Conservation (phyloP, 2,329 filamentous ascomycete genomes). For the Colletotrichum sp. region DNA sequence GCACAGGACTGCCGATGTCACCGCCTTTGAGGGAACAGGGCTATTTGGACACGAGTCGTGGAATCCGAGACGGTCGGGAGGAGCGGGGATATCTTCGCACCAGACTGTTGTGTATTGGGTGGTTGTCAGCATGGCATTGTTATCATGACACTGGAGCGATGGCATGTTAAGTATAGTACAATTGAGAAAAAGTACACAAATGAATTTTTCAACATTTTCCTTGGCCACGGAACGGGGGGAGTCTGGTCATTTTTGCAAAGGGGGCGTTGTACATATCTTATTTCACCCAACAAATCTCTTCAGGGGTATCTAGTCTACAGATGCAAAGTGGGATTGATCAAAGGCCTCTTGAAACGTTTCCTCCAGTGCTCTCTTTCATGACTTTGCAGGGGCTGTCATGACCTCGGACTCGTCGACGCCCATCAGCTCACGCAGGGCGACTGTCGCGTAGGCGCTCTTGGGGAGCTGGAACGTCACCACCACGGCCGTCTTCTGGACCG, state of each 20-base stretch:
- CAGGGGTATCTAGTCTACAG: constrained; percentile 21
- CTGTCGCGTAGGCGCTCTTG: constrained; percentile 83
- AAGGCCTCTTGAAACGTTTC: background rate
- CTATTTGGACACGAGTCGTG: background rate
- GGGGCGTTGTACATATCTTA: constrained; percentile 5
- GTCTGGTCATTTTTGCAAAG: background rate
- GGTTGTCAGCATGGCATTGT: background rate
- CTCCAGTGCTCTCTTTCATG: background rate
- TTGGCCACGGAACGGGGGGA: background rate
- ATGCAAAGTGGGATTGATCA: background rate
- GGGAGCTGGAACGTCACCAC: constrained; percentile 78
- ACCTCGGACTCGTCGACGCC: constrained; percentile 33
- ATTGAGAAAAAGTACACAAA: background rate
- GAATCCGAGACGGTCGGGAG: background rate
- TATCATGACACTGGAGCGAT: background rate
- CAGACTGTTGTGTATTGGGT: background rate
- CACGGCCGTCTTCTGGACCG: constrained; percentile 62
- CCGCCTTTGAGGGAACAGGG: background rate
- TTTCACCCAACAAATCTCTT: background rate
- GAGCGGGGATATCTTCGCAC: background rate
- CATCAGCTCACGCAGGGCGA: constrained; percentile 81
- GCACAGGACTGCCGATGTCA: background rate
- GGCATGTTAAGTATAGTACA: background rate
- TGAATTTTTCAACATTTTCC: background rate
- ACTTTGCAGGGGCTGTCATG: background rate